Evolutionary conservation across 163 green algal genomes (phyloP).

Genomic region (Prototheca cutis): DNA sequence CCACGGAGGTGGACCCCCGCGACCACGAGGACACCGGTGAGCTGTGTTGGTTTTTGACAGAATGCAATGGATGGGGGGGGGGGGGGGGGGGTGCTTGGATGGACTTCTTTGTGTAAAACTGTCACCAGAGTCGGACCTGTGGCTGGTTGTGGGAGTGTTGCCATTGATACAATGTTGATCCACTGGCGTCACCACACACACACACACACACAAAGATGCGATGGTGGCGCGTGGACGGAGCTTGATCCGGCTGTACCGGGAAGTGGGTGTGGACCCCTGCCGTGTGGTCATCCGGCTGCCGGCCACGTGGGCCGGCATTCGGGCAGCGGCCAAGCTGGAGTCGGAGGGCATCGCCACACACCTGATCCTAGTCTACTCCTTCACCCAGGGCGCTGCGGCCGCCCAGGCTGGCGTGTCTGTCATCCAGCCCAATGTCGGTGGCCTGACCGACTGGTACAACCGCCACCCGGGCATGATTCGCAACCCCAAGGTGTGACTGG

Average conservation of each 20-base stretch:
- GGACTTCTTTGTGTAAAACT: too few species aligned
- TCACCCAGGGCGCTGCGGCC: constrained; percentile 54
- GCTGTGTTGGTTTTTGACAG: too few species aligned
- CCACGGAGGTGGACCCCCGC: constrained; percentile 49
- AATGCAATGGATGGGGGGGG: too few species aligned
- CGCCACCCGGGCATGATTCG: constrained; percentile 62
- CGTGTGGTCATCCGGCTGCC: constrained; percentile 44
- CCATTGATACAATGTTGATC: too few species aligned
- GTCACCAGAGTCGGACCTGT: too few species aligned
- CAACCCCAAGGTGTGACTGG: constrained; percentile 46
- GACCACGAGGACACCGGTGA: constrained; percentile 24
- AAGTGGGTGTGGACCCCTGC: constrained; percentile 33
- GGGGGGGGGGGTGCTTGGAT: too few species aligned
- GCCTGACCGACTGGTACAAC: constrained; percentile 75
- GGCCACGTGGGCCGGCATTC: constrained; percentile 53
- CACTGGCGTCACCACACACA: too few species aligned
- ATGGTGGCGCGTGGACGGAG: constrained; percentile 29
- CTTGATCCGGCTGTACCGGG: constrained; percentile 33
- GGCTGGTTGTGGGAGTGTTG: too few species aligned
- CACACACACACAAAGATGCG: too few species aligned
- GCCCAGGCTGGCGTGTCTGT: constrained; percentile 69
- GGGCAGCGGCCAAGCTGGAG: constrained; percentile 37
- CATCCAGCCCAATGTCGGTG: constrained; percentile 71
- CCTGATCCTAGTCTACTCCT: constrained; percentile 44
- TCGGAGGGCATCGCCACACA: constrained; percentile 37